Evolutionary conservation across 31 red algal genomes (phyloP).

Genomic region (Endocladia muricata): DNA sequence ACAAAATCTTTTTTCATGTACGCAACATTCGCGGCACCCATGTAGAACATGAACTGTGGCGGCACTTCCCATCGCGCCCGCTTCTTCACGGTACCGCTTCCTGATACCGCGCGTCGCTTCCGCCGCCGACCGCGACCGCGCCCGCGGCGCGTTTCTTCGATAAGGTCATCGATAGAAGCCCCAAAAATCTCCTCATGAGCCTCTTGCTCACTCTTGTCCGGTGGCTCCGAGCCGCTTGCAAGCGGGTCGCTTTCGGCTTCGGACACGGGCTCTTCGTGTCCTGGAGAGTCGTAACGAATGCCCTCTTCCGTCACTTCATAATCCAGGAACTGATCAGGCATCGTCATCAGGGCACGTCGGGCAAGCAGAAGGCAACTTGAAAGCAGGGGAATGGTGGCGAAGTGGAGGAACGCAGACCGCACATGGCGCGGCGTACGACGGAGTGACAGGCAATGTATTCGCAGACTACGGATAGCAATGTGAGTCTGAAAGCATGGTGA

Average conservation of each 20-base stretch:
- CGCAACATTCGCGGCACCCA: slow-evolving; percentile 76
- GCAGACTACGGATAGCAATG: too few relatives aligned
- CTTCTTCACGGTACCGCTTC: slow-evolving; percentile 7
- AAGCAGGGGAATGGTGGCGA: too few relatives aligned
- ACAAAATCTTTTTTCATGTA: slow-evolving; percentile 57
- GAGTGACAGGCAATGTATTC: too few relatives aligned
- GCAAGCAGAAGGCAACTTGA: too few relatives aligned
- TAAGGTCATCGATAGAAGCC: slow-evolving; percentile 59
- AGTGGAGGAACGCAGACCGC: too few relatives aligned
- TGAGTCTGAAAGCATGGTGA: too few relatives aligned
- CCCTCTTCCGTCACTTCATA: slow-evolving; percentile 22
- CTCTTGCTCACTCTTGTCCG: background rate
- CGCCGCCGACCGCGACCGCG: slow-evolving; percentile 33
- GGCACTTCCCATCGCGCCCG: slow-evolving; percentile 42
- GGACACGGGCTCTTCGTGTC: slow-evolving; percentile 16
- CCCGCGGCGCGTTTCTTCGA: slow-evolving; percentile 37
- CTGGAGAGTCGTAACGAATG: background rate
- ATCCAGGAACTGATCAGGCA: slow-evolving; percentile 13
- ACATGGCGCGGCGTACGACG: too few relatives aligned
- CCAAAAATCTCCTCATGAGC: slow-evolving; percentile 53
- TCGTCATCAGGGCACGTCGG: background rate
- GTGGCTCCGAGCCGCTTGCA: slow-evolving; percentile 25
- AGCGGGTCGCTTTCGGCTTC: slow-evolving; percentile 64
- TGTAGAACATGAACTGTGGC: slow-evolving; percentile 46
- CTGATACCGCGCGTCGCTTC: slow-evolving; percentile 17